Percentiles rank a stretch among this genome's conserved stretches.
Conservation (phyloP, 2,329 filamentous ascomycete species). For the Trichoderma gracile region DNA sequence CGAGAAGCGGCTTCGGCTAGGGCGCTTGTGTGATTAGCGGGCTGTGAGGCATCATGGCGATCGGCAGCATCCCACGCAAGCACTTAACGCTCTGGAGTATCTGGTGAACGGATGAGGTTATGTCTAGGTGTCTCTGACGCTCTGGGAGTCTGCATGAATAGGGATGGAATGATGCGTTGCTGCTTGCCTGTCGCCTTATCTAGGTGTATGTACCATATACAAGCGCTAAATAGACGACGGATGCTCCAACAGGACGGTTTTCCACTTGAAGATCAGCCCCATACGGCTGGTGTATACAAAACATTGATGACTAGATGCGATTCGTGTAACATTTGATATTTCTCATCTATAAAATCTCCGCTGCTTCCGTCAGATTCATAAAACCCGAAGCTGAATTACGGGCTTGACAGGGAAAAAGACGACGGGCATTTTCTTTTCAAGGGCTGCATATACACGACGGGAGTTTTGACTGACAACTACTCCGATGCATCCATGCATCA, state of each 20-base stretch:
- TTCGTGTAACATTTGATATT: neutral
- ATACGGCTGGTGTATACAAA: no score
- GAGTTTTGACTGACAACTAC: constrained; percentile 4
- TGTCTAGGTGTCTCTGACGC: no score
- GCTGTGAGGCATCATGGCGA: constrained; percentile 19
- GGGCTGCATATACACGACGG: constrained; percentile 20
- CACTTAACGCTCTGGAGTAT: neutral
- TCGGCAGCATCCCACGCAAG: neutral
- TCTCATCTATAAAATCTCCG: neutral
- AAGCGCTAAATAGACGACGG: constrained; percentile 1
- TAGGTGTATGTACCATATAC: neutral
- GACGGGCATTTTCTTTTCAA: constrained; percentile 16
- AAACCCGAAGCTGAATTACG: constrained; percentile 16
- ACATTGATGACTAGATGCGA: neutral
- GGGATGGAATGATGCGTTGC: neutral
- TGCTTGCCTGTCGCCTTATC: neutral
- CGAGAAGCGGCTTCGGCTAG: neutral
- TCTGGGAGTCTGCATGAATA: no score
- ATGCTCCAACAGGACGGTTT: neutral
- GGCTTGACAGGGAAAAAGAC: constrained; percentile 8
- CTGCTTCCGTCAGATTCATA: neutral
- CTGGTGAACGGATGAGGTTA: neutral
- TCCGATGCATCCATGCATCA: neutral
- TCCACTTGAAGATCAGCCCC: neutral
- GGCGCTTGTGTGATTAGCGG: constrained; percentile 19